phyloP scores from a whole-genome alignment of 108 stramenopile species.

The Cyclotella sp. region DNA sequence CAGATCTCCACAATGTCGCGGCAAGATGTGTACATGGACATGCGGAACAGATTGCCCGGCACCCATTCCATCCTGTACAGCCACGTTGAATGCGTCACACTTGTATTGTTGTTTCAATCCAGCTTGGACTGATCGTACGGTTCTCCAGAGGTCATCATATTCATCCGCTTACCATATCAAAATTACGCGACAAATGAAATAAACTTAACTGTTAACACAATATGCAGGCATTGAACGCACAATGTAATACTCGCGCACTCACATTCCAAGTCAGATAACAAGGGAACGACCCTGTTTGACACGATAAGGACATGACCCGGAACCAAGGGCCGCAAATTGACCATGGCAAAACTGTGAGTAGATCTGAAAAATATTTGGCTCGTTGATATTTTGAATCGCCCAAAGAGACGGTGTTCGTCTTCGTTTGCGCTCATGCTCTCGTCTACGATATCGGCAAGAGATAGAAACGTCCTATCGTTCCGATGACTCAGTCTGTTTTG shows the following conservation, averaged over 20 bases:
- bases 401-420: conserved; percentile 53
- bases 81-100: conserved; percentile 82
- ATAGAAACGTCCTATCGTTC: background rate
- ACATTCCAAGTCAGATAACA: conserved; percentile 63
- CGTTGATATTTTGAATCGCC: conserved; percentile 73
- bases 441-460: background rate
- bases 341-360: conserved; percentile 64
- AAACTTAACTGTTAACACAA: background rate
- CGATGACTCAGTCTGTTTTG: background rate
- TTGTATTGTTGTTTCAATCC: conserved; percentile 64
- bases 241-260: background rate
- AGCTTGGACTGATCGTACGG: conserved; percentile 74
- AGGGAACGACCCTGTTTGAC: conserved; percentile 60
- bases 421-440: background rate
- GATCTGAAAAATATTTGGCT: conserved; percentile 71
- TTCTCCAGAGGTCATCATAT: conserved; percentile 81
- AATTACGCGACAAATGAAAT: background rate
- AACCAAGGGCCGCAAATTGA: conserved; percentile 91
- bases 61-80: conserved; percentile 86
- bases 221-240: background rate
- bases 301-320: conserved; percentile 89
- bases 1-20: conserved; percentile 71
- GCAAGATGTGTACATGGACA: conserved; percentile 92
- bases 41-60: conserved; percentile 92
- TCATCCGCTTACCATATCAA: conserved; percentile 51